Base-by-base conservation (phyloP, 768 basidiomycete species). In the Serendipita sp. region DNA sequence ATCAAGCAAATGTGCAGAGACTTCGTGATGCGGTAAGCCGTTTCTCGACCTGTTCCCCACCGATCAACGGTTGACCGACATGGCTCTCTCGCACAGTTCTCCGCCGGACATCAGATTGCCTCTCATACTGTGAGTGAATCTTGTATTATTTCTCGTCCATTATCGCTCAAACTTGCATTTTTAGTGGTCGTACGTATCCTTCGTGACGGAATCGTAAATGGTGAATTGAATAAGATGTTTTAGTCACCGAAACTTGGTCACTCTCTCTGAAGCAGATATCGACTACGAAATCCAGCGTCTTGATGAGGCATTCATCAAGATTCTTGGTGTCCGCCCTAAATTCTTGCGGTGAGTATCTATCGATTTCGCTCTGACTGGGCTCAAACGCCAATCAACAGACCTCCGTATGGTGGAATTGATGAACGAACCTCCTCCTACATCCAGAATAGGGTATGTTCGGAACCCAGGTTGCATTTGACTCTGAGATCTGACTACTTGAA, bases 251-350 rank as follows among this genome's bases (percentile, higher is more conserved):
- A n/a, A n/a, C n/a, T n/a, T n/a, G n/a, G 22, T 11, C 48, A 9
- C 9, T 9, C 48, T 51, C 26, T 24, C 7, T n/a, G 24, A 58
- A n/a, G 53, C 53, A 22, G 22, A 58, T 13, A 58, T 58, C 30
- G 53, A 58, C 53, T 58, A 58, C n/a, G 53, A 58, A 24, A 58
- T 58, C 53, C 53, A 58, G 31, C 53, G 53, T 31, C 31, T 58
- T n/a, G 53, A 58, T n/a, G 53, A 58, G 30, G 53, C 53, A n/a
- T 34, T 58, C 30, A 31, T 58, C 24, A 58, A 58, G 24, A 58
- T 58, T n/a, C 17, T 58, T n/a, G 53, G 53, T 58, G 53, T 58
- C 11, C 22, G 17, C 17, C 53, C 53, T 11, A 58, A 58, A n/a
- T 58, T 58, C 53, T 34, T 58, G 11, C 20, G 53, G 53, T 58